phyloP scores from a whole-genome alignment of 2,329 filamentous ascomycete genomes.

The Epicoccum nigrum region DNA sequence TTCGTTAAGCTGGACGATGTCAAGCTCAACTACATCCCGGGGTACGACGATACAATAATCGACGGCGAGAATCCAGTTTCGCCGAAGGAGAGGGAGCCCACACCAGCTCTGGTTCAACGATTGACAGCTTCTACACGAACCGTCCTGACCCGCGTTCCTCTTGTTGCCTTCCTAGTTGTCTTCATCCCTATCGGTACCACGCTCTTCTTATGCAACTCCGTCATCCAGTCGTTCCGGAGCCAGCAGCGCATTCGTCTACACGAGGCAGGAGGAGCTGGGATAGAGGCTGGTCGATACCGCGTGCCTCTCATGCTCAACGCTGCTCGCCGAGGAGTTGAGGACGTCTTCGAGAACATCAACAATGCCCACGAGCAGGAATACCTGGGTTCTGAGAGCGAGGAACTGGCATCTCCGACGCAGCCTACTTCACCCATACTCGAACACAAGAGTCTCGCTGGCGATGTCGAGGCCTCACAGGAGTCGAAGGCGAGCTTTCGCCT shows the following conservation, averaged over 20 bases:
- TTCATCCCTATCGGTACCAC: slow-evolving; percentile 75
- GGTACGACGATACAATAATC: slow-evolving; percentile 76
- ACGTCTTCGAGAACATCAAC: slow-evolving; percentile 76
- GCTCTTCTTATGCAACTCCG: slow-evolving; percentile 76
- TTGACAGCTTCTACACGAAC: slow-evolving; percentile 44
- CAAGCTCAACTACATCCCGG: slow-evolving; percentile 74
- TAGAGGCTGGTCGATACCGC: slow-evolving; percentile 73
- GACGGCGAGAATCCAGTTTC: slow-evolving; percentile 69
- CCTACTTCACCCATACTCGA: slow-evolving; percentile 21
- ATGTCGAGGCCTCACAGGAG: slow-evolving; percentile 38
- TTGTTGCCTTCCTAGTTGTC: slow-evolving; percentile 68
- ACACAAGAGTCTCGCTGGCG: slow-evolving; percentile 25
- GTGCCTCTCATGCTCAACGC: slow-evolving; percentile 74
- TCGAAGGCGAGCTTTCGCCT: slow-evolving; percentile 42
- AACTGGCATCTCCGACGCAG: slow-evolving; percentile 36
- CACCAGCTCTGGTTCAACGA: slow-evolving; percentile 46
- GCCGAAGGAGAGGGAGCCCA: slow-evolving; percentile 47
- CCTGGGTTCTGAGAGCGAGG: slow-evolving; percentile 62
- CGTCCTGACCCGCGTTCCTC: slow-evolving; percentile 63
- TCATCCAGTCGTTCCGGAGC: slow-evolving; percentile 77
- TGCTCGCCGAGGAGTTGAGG: slow-evolving; percentile 76
- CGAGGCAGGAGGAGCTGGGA: slow-evolving; percentile 70
- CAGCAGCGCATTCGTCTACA: slow-evolving; percentile 76
- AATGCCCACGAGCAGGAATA: slow-evolving; percentile 73
- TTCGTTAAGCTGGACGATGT: slow-evolving; percentile 71